Base-by-base conservation (phyloP, 2,329 filamentous ascomycete genomes). In the Verruconis gallopava region DNA sequence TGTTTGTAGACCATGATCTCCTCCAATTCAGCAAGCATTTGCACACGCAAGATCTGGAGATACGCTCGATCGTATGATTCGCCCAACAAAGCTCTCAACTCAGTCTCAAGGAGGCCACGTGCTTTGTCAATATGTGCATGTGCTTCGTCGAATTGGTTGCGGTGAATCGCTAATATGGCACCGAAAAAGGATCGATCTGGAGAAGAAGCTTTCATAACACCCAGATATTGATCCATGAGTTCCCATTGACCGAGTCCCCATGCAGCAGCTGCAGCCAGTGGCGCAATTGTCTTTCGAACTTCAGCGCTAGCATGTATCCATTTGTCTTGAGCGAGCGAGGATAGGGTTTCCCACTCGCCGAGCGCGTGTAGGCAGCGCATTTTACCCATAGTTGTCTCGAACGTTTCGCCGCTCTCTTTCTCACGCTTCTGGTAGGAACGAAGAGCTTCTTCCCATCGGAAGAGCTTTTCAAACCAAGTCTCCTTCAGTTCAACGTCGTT, bases 1-100 rank as follows among this genome's bases (percentile, higher is more conserved):
- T 96, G 88, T 65, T 99, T 98, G 70, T 98, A 99, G 5, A 81
- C 77, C 53, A 98, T 96, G 51, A 98, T 88, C 58, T 99, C 91
- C 58, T 99, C 91, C 3, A 99, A 72, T 61, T 99, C 91, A 3
- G 93, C 91, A 52, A 99, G 77, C 93, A 98, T 98, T 62, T 99
- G 91, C 1, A 98, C 88, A 34, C 91, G 81, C 36, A 99, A 89
- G 46, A 98, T 86, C n/a, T 95, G 89, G 50, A 89, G 79, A 62
- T 99, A 99, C 6, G 91, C 93, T 46, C 91, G 78, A 53, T 94
- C 95, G 61, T 98, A 99, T 2, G 89, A 96, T 59, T 99, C 91
- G 56, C 88, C 93, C n/a, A 99, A 79, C 3, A 98, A 72, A 3
- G 91, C 91, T 53, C 86, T 94, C 25, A 99, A 72, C 58, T 99